A percentile compares a stretch with the other conserved stretches of the same genome.
Evolutionary conservation across 2,329 filamentous ascomycete genomes (phyloP).

Genomic region (Microdochium paspali): DNA sequence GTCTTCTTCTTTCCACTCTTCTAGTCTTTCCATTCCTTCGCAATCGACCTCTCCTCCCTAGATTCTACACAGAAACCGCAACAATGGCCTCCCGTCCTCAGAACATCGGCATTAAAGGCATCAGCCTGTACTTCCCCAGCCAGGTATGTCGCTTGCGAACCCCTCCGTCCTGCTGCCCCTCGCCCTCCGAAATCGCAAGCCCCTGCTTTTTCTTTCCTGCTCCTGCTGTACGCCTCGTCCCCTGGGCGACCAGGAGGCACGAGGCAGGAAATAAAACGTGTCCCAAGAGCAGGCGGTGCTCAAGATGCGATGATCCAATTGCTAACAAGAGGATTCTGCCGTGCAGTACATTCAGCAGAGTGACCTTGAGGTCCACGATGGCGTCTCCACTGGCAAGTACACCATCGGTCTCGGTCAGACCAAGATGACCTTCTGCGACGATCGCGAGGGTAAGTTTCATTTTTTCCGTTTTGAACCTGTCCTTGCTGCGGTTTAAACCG

Average conservation of each 20-base stretch:
- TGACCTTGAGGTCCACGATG: constrained; percentile 81
- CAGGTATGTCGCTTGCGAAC: constrained; percentile 48
- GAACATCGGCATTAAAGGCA: constrained; percentile 89
- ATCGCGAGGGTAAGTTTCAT: constrained; percentile 62
- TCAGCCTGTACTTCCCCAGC: constrained; percentile 80
- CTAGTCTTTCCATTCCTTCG: constrained; percentile 2
- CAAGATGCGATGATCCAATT: not conserved
- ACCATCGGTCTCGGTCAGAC: constrained; percentile 86
- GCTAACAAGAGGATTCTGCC: not conserved
- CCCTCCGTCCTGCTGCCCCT: not conserved
- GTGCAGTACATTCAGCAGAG: constrained; percentile 71
- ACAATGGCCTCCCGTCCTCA: constrained; percentile 68
- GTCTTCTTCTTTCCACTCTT: not conserved
- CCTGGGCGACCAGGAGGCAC: not conserved
- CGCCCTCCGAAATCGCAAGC: constrained; percentile 2
- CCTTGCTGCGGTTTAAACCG: too few relatives aligned
- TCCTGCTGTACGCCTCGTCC: not conserved
- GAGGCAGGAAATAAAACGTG: not conserved
- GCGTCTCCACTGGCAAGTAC: constrained; percentile 74
- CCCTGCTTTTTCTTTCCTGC: constrained; percentile 2
- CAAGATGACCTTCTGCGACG: constrained; percentile 88
- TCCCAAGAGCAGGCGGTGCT: not conserved
- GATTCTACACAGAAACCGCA: constrained; percentile 4
- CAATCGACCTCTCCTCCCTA: constrained; percentile 1
- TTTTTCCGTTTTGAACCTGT: constrained; percentile 3